Base-by-base conservation (phyloP, 1,284 basidiomycete genomes). In the Golubevia pallescens region DNA sequence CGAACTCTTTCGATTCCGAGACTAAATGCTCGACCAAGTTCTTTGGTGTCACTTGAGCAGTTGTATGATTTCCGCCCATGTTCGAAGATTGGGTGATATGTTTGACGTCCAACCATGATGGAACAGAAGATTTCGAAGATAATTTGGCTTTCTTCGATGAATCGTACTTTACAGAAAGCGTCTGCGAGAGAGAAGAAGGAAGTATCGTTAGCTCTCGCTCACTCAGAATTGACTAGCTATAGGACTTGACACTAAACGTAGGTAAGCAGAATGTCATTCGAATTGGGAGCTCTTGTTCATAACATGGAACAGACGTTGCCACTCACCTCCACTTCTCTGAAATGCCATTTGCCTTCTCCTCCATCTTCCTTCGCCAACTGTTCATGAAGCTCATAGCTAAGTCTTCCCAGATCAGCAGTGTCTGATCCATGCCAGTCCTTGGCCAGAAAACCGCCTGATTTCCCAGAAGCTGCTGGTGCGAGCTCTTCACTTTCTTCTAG, bases 401-500 rank as follows among this genome's bases (percentile, higher is more conserved):
- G 74, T 28, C 71, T 67, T 0, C 74, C 80, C 8, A 85, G 62
- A 38, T 68, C 70, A 6, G 76, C 69, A 7, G 82, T 85, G 1
- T 77, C 71, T 6, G 70, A 61, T 53, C 80, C 78, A 53, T 85
- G 82, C 83, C 83, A 85, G 61, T 85, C 83, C 16, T 71, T 61
- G 3, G 83, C 83, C 6, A 85, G 67, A 42, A 85, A 85, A 16
- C 83, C 83, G 5, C 82, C 83, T 5, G 76, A 67, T 55, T 85
- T 84, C 42, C 80, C 80, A 2, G 73, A 77, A 5, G 83, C 82
- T 10, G 64, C 80, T 0, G 78, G 74, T 2, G 82, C 82, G 70
- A 53, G n/a, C n/a, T n/a, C n/a, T n/a, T 28, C 28, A 28, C 28
- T 28, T 28, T 28, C 28, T 28, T 28, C 28, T 28, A 28, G 28